phyloP scores from a whole-genome alignment of 148 eudicot species.

The Rhododendron griersonianum region DNA sequence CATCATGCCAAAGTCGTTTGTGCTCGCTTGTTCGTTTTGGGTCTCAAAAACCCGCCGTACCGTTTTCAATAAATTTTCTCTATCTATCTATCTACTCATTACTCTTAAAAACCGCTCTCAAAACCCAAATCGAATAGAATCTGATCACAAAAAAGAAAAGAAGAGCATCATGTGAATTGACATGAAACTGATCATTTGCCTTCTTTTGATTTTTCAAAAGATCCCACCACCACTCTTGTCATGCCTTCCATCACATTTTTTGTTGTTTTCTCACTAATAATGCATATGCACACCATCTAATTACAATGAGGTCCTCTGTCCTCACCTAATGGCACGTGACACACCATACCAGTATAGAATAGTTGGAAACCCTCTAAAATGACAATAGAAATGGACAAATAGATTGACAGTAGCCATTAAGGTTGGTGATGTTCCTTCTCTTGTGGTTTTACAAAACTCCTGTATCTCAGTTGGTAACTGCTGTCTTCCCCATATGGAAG shows the following conservation, averaged over 20 bases:
- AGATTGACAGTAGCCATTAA: too few relatives aligned
- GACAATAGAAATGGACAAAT: neutral
- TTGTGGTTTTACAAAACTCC: too few relatives aligned
- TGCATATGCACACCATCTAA: neutral
- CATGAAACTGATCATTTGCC: neutral
- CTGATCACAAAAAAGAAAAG: too few relatives aligned
- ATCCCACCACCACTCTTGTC: neutral
- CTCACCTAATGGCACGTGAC: neutral
- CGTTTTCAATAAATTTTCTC: too few relatives aligned
- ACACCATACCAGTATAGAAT: too few relatives aligned
- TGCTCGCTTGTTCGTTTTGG: neutral
- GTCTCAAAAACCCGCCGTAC: too few relatives aligned
- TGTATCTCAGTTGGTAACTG: too few relatives aligned
- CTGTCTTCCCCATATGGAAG: too few relatives aligned
- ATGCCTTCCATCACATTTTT: neutral
- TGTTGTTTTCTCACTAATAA: neutral
- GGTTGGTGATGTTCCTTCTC: too few relatives aligned
- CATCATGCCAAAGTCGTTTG: neutral
- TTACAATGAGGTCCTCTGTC: neutral
- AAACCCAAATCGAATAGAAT: too few relatives aligned
- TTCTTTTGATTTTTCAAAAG: neutral
- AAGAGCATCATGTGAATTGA: neutral
- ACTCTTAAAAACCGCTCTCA: too few relatives aligned
- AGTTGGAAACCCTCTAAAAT: neutral
- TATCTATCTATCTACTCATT: too few relatives aligned